Evolutionary conservation across 1,284 basidiomycete species (phyloP).

Genomic region (Malassezia brasiliensis): DNA sequence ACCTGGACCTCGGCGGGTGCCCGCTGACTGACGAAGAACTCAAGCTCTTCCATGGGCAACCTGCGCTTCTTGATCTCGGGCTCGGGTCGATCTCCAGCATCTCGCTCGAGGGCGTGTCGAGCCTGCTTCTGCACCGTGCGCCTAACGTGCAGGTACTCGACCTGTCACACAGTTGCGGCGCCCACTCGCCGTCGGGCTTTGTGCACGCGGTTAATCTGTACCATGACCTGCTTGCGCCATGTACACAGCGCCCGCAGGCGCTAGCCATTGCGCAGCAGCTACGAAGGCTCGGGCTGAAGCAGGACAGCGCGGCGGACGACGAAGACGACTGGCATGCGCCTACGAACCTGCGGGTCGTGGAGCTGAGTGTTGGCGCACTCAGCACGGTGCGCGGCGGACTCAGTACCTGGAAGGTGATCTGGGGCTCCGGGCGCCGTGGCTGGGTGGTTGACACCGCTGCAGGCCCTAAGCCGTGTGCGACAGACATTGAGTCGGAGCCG

Average conservation of each 20-base stretch:
- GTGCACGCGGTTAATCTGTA: conserved; percentile 55
- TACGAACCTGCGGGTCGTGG: conserved; percentile 76
- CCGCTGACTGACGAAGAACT: conserved; percentile 56
- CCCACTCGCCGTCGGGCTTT: conserved; percentile 45
- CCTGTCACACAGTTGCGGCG: conserved; percentile 58
- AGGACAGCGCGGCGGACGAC: conserved; percentile 39
- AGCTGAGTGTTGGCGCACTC: conserved; percentile 68
- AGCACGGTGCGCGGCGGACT: conserved; percentile 64
- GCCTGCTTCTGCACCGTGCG: conserved; percentile 64
- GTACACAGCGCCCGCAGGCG: conserved; percentile 33
- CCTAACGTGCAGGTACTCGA: conserved; percentile 76
- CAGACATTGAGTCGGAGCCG: neutral
- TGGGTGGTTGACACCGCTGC: conserved; percentile 88
- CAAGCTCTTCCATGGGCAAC: conserved; percentile 59
- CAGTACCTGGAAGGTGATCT: conserved; percentile 73
- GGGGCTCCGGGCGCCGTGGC: conserved; percentile 81
- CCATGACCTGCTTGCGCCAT: conserved; percentile 51
- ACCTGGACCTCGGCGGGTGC: conserved; percentile 80
- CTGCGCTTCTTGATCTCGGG: conserved; percentile 57
- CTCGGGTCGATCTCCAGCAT: conserved; percentile 73
- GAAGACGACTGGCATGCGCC: conserved; percentile 17
- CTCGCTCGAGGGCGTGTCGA: conserved; percentile 59
- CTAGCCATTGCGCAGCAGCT: conserved; percentile 37
- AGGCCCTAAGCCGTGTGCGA: conserved; percentile 58
- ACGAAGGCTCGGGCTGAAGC: conserved; percentile 36